Evolutionary conservation across 2,329 filamentous ascomycete species (phyloP).

Genomic region (Talaromyces sp.): DNA sequence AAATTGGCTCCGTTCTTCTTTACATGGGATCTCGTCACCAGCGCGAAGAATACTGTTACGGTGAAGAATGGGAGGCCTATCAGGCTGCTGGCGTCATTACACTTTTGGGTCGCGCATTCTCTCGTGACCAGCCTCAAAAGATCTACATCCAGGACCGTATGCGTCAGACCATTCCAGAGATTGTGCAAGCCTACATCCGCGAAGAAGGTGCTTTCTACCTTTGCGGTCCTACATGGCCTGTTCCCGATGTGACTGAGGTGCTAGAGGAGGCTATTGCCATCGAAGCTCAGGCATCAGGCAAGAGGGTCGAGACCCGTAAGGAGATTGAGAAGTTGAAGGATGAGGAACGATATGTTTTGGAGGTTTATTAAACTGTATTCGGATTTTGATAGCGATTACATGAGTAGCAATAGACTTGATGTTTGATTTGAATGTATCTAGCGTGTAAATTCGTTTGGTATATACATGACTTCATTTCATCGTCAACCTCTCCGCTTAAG

Average conservation of each 20-base stretch:
- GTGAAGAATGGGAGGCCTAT: conserved; percentile 99
- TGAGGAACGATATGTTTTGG: conserved; percentile 85
- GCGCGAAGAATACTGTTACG: conserved; percentile 97
- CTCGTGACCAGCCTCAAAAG: conserved; percentile 94
- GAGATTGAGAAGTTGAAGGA: conserved; percentile 99
- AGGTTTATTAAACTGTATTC: conserved; percentile 72
- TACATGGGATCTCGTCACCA: conserved; percentile 98
- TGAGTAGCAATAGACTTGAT: conserved; percentile 10
- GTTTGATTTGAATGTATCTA: background rate
- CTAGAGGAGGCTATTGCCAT: conserved; percentile 84
- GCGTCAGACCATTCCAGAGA: conserved; percentile 79
- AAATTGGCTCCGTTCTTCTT: conserved; percentile 86
- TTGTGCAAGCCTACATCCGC: conserved; percentile 79
- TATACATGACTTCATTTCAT: conserved; percentile 3
- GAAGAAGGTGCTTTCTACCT: conserved; percentile 94
- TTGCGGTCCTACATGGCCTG: conserved; percentile 96
- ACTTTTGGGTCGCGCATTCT: conserved; percentile 88
- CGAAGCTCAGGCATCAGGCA: conserved; percentile 64
- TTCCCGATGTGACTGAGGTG: conserved; percentile 92
- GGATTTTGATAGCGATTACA: background rate
- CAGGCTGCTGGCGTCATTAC: conserved; percentile 94
- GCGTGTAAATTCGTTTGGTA: background rate
- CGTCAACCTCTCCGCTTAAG: background rate
- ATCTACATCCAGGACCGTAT: conserved; percentile 99
- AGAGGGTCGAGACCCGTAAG: conserved; percentile 80